Base-by-base conservation (phyloP, 1,284 basidiomycete species). In the Phaffia rhodozyma region DNA sequence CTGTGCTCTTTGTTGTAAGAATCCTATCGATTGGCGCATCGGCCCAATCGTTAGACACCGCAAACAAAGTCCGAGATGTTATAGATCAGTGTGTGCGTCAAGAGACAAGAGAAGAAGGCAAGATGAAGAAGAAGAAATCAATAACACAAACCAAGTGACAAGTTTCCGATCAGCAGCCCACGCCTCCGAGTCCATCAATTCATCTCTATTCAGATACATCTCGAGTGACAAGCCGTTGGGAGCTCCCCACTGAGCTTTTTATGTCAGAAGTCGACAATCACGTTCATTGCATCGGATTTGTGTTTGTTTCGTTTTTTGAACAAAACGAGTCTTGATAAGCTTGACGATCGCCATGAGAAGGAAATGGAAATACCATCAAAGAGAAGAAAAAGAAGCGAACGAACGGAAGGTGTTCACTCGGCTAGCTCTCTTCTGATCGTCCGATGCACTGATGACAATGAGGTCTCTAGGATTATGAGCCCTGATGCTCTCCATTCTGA, bases 151-250 rank as follows among this genome's bases (percentile, higher is more conserved):
- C 62, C 62, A 64, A 43, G 57, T 64, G 34, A 34, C 38, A 21
- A 64, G 58, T 11, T 43, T 51, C 1, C 29, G 16, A 13, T 59
- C n/a, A 3, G 21, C 29, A 23, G 56, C 56, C 57, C 62, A 64
- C 13, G 51, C 62, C 27, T 55, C 57, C 27, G 53, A 53, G 52
- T 64, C 62, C 62, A 64, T 55, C 21, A 50, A 23, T 38, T 64
- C 51, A 20, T 64, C 58, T 5, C 62, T 27, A 20, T 43, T 23
- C 7, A 64, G 29, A 48, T 64, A 64, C 29, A 43, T 52, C 16
- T 54, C 62, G 29, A 58, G 27, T 6, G 50, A 52, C 29, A 64
- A 47, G 0, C 62, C 62, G 9, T 55, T 51, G 5, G 62, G 58
- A 11, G 16, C 50, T 27, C 62, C 62, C 62, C 62, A 64, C 43